Conservation (phyloP, 2,329 filamentous ascomycete genomes). For the Capronia americana region DNA sequence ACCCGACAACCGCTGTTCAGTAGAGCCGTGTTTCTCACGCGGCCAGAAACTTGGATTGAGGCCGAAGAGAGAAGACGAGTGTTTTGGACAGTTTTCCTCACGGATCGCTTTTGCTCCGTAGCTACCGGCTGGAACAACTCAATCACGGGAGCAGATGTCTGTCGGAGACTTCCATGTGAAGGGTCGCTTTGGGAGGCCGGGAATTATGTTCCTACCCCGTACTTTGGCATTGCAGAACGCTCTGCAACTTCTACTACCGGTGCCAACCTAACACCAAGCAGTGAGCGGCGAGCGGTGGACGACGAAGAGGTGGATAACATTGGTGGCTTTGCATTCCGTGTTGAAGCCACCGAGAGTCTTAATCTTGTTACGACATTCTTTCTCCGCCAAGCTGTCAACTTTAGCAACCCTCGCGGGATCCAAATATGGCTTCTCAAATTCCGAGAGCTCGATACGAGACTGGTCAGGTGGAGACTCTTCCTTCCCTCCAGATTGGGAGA, state of each 20-base stretch:
- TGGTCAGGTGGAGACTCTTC: neutral
- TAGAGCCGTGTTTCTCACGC: neutral
- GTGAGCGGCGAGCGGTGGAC: neutral
- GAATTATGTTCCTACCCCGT: neutral
- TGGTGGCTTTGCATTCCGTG: neutral
- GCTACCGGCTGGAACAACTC: neutral
- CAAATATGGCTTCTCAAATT: neutral
- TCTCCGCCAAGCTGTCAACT: neutral
- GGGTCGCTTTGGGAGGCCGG: neutral
- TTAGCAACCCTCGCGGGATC: neutral
- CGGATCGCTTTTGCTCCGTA: neutral
- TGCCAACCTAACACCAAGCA: neutral
- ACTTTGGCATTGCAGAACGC: neutral
- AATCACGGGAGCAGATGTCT: neutral
- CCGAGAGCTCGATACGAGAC: neutral
- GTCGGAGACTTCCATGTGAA: neutral
- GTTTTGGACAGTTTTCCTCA: neutral
- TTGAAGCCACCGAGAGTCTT: neutral
- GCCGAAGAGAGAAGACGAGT: neutral
- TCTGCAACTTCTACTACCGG: neutral
- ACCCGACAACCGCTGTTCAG: neutral
- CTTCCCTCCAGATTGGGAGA: no score
- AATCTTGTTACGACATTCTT: neutral
- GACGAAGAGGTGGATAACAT: neutral
- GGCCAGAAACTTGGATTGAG: neutral